A percentile compares a stretch with the other conserved stretches of the same genome.
Evolutionary conservation across 257 asterid genomes (phyloP).

Genomic region (Handroanthus guayacan): DNA sequence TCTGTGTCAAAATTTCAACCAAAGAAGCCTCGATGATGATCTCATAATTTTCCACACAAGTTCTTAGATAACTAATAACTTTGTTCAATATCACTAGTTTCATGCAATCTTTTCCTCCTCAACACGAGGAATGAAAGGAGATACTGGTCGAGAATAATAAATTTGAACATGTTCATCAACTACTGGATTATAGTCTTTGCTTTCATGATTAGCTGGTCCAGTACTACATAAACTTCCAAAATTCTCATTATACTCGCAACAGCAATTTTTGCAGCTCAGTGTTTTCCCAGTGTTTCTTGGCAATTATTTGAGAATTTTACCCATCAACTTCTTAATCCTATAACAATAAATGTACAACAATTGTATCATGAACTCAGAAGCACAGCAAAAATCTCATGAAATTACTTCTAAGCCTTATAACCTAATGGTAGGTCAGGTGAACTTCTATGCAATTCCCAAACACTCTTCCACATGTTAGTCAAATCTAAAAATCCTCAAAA

Average conservation of each 20-base stretch:
- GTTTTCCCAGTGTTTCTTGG: too few relatives aligned
- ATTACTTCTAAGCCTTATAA: too few relatives aligned
- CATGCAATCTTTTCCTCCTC: background rate
- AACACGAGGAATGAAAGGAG: background rate
- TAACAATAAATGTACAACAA: too few relatives aligned
- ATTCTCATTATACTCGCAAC: background rate
- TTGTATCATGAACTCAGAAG: too few relatives aligned
- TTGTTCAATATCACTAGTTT: background rate
- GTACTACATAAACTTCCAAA: background rate
- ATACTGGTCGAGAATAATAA: background rate
- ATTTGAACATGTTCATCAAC: background rate
- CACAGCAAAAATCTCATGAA: too few relatives aligned
- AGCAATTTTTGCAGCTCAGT: background rate
- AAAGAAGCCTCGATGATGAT: background rate
- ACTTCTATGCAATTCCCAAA: too few relatives aligned
- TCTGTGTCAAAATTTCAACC: background rate
- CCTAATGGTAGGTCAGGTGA: too few relatives aligned
- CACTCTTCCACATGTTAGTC: too few relatives aligned
- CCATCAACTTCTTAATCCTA: too few relatives aligned
- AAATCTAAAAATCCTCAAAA: too few relatives aligned
- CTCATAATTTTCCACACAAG: background rate
- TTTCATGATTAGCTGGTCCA: background rate
- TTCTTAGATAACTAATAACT: background rate
- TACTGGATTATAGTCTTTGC: conserved; percentile 5
- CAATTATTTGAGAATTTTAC: too few relatives aligned